Percentiles rank a stretch among this genome's conserved stretches.
These are phyloP conservation scores for Ascochyta pisi DNA, from an alignment of 2,329 filamentous ascomycete species.

Conservation along the genomic window DNA sequence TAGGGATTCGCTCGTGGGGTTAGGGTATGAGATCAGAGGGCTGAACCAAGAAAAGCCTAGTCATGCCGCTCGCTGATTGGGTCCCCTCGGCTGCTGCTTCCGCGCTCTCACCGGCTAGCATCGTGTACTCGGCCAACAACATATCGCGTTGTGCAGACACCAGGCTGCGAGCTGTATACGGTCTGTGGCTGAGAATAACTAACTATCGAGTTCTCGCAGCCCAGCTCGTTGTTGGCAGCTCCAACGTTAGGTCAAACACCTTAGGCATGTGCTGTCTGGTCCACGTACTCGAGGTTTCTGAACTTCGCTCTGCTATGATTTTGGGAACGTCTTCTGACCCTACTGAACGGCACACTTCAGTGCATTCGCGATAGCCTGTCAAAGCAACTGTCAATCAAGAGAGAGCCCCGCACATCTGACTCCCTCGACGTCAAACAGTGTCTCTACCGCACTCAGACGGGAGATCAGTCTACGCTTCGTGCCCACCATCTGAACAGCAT, in stretches of 20 bases:
- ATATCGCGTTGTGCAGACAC: background rate
- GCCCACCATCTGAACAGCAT: background rate
- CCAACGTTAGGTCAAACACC: background rate
- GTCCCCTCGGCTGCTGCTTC: background rate
- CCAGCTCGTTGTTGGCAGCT: background rate
- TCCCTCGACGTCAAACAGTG: background rate
- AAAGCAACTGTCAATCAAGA: background rate
- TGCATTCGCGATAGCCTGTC: background rate
- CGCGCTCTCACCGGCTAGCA: conserved; percentile 4
- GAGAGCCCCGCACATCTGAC: background rate
- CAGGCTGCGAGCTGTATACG: background rate
- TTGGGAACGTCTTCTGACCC: background rate
- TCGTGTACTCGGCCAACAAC: background rate
- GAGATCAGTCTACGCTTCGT: background rate
- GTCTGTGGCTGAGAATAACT: background rate
- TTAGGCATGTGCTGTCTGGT: background rate
- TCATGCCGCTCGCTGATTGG: conserved; percentile 28
- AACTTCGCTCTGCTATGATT: background rate
- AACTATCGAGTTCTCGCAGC: background rate
- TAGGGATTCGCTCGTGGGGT: conserved; percentile 31
- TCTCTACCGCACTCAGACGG: background rate
- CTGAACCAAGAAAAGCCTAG: conserved; percentile 34
- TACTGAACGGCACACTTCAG: background rate
- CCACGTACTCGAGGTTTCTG: background rate
- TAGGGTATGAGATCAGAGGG: conserved; percentile 39